Conservation (phyloP, 495 filamentous ascomycete species). For the Achaetomiella virescens region DNA sequence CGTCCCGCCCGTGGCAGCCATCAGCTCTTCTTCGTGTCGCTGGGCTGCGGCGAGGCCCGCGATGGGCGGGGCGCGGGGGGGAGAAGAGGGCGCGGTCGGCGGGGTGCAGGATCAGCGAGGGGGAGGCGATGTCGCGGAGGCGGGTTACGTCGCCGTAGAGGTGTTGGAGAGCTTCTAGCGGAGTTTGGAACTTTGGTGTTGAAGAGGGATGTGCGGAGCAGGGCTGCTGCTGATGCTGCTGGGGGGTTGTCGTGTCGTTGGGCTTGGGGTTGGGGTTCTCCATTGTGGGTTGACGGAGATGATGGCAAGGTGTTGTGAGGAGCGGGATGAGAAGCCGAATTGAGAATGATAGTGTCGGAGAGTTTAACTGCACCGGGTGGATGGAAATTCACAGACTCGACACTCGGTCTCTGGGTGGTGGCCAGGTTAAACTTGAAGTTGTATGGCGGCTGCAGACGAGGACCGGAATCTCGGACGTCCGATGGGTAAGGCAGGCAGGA, state of each 20-base stretch:
- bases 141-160: constrained; percentile 22
- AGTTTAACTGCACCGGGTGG: too few species aligned
- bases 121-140: constrained; percentile 14
- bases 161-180: constrained; percentile 10
- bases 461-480: not conserved
- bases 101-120: constrained; percentile 20
- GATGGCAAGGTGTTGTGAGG: too few species aligned
- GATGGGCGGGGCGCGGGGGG: constrained; percentile 4
- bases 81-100: constrained; percentile 13
- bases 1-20: constrained; percentile 16
- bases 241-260: not conserved
- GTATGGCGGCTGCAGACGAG: not conserved
- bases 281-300: not conserved
- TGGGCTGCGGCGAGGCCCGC: constrained; percentile 20
- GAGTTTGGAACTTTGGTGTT: not conserved
- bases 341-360: too few species aligned
- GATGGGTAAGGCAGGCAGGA: not conserved
- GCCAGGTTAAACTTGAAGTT: too few species aligned
- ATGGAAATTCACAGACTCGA: too few species aligned
- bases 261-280: not conserved
- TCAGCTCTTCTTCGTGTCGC: constrained; percentile 21
- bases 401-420: too few species aligned
- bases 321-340: too few species aligned
- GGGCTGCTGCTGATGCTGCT: not conserved
- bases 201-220: not conserved